phyloP scores from a whole-genome alignment of 2,329 filamentous ascomycete genomes.

The Penicillium sclerotiorum region DNA sequence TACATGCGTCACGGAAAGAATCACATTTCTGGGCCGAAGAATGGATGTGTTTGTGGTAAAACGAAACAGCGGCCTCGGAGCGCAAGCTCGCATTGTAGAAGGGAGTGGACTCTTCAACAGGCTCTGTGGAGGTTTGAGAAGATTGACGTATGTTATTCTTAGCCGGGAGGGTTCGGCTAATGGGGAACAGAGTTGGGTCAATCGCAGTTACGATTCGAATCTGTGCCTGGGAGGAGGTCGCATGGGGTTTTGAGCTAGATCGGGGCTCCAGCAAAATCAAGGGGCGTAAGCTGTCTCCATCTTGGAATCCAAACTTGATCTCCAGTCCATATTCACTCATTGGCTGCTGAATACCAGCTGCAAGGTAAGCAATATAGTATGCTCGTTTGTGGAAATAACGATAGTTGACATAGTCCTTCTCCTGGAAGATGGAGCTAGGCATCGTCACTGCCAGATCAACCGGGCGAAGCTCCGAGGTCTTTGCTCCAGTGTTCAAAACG shows the following conservation, averaged over 20 bases:
- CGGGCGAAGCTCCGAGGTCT: constrained; percentile 55
- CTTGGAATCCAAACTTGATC: constrained; percentile 65
- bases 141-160: constrained; percentile 70
- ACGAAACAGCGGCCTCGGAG: constrained; percentile 71
- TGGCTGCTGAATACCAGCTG: constrained; percentile 66
- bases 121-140: constrained; percentile 35
- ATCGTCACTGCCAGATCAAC: constrained; percentile 89
- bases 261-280: constrained; percentile 55
- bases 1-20: constrained; percentile 78
- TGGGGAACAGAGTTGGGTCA: constrained; percentile 68
- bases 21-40: constrained; percentile 68
- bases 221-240: constrained; percentile 53
- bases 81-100: constrained; percentile 89
- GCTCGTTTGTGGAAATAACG: constrained; percentile 94
- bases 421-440: constrained; percentile 77
- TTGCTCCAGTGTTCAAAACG: constrained; percentile 72
- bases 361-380: constrained; percentile 84
- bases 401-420: constrained; percentile 91
- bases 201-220: constrained; percentile 79
- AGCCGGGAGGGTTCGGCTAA: constrained; percentile 68
- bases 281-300: constrained; percentile 77
- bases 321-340: constrained; percentile 56
- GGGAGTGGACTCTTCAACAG: constrained; percentile 65
- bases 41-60: constrained; percentile 76
- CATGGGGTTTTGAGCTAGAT: constrained; percentile 39